Evolutionary conservation across 306 rosid species (phyloP), one percentile per base, ranked within the genome.

Genomic region (Rubus parviflorus): DNA sequence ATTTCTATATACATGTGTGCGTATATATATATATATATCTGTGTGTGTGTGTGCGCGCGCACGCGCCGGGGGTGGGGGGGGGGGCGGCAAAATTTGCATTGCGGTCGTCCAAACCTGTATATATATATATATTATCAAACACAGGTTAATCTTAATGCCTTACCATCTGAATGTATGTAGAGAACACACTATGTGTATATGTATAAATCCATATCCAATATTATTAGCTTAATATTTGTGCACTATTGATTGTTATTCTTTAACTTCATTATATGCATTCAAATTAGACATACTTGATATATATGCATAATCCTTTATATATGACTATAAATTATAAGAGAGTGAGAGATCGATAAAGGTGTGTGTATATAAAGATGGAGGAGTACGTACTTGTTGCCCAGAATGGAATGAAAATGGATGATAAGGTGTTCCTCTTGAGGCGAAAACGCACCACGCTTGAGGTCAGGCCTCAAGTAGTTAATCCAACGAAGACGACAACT

Each of bases 401-500:
- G 98, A 75, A 94, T 83, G 71, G 97, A 89, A 73, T 94, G 98
- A 15, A 92, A 86, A 66, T 94, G 98, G 75, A 92, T 6, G 71
- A 94, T 94, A 81, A 89, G 89, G 1, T 86, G 84, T 83, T 94
- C 92, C 70, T 94, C 98, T 30, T 94, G 96, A 2, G 86, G 86
- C 0, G 96, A 90, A 65, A 94, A 94, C 2, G 98, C 93, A 30
- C 98, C 98, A 3, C 98, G 90, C 67, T 90, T 94, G 54, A 94
- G 98, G 74, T 94, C 98, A 15, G 98, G 98, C 73, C 98, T 85
- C 73, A 94, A 78, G 86, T 94, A 94, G 75, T 94, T 94, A 57
- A 94, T 94, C 98, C 98, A 94, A 19, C 98, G 98, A 42, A 94
- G 97, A n/a, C 98, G 91, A 52, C 98, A 94, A 48, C 98, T 94